These are phyloP conservation scores for Termitomyces sp. DNA, from an alignment of 768 basidiomycete genomes.

Conservation along the genomic window DNA sequence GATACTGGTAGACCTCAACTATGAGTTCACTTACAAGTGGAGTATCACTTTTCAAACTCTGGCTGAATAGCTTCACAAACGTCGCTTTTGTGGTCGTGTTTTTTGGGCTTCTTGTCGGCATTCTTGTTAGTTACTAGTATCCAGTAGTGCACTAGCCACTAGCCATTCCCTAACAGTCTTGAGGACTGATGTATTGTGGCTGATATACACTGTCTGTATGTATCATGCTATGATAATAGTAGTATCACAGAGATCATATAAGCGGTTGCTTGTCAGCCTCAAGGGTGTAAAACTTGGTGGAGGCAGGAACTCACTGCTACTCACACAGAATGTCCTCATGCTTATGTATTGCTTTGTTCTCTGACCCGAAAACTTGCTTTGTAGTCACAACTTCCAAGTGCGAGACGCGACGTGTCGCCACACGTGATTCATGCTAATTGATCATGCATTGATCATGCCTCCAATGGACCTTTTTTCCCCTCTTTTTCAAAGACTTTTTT, in stretches of 20 bases:
- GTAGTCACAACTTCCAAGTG: not conserved
- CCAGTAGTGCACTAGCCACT: not conserved
- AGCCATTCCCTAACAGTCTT: not conserved
- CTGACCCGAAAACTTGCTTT: no score
- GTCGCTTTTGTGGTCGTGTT: not conserved
- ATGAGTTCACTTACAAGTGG: not conserved
- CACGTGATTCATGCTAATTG: not conserved
- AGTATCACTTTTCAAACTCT: not conserved
- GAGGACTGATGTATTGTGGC: not conserved
- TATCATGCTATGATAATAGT: not conserved
- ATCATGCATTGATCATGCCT: not conserved
- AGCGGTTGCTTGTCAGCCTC: not conserved
- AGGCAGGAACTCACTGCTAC: no score
- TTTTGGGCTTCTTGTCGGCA: not conserved
- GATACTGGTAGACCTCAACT: not conserved
- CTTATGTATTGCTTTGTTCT: no score
- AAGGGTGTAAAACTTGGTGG: no score
- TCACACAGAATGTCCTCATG: no score
- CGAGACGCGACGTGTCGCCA: not conserved
- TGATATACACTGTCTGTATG: not conserved
- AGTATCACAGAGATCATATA: not conserved
- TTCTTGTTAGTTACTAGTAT: not conserved
- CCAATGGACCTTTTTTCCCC: no score
- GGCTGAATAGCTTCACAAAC: not conserved
- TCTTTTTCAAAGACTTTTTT: no score